A percentile compares a stretch with the other conserved stretches of the same genome.
Conservation (phyloP, 345 rosid species). For the Salix arbutifolia region DNA sequence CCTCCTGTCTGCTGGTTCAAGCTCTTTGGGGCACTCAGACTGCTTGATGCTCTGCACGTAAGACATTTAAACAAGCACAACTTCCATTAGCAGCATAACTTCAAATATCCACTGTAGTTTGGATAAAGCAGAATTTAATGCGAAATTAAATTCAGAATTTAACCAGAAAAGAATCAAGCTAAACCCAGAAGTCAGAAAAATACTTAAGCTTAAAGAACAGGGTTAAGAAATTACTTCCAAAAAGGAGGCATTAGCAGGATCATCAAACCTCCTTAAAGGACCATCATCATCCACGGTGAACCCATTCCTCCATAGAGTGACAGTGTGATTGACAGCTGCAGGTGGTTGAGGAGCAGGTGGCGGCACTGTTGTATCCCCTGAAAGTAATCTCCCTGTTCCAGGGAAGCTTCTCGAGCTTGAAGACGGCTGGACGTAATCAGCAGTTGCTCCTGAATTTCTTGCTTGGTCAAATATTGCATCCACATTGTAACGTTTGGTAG, state of each 20-base stretch:
- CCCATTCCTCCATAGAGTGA: constrained; percentile 88
- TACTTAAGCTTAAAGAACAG: background rate
- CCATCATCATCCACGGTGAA: constrained; percentile 95
- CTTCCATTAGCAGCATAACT: background rate
- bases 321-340: constrained; percentile 53
- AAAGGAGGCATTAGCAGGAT: constrained; percentile 72
- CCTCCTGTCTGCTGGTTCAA: constrained; percentile 57
- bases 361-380: constrained; percentile 58
- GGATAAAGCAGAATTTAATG: background rate
- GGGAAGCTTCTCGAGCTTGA: constrained; percentile 64
- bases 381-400: constrained; percentile 65
- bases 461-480: constrained; percentile 71
- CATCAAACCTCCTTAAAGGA: constrained; percentile 65
- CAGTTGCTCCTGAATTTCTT: constrained; percentile 48
- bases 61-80: constrained; percentile 2
- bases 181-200: background rate
- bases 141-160: background rate
- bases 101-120: background rate
- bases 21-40: constrained; percentile 81
- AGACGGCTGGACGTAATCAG: constrained; percentile 42
- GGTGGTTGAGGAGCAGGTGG: constrained; percentile 53
- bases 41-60: constrained; percentile 64
- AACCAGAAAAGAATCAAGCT: background rate
- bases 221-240: constrained; percentile 53
- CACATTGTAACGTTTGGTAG: constrained; percentile 51